Evolutionary conservation across 176 grass and related monocot species (phyloP).

Genomic region (Oryza brachyantha): DNA sequence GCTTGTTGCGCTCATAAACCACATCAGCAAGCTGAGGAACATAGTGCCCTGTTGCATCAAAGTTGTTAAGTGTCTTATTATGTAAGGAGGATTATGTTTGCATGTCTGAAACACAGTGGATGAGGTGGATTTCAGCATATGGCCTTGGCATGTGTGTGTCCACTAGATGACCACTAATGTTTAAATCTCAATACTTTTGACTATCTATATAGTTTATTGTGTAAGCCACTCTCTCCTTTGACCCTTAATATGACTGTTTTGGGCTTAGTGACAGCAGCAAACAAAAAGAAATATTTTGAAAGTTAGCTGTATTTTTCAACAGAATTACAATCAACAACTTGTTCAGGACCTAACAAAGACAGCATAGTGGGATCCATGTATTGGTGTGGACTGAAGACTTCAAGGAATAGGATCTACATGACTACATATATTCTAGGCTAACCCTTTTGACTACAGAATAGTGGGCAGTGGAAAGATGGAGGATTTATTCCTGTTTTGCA

Average conservation of each 20-base stretch:
- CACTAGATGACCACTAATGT: slow-evolving; percentile 24
- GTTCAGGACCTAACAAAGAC: slow-evolving; percentile 19
- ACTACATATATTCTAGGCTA: slow-evolving; percentile 15
- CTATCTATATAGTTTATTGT: background rate
- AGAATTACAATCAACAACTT: slow-evolving; percentile 22
- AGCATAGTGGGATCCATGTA: slow-evolving; percentile 22
- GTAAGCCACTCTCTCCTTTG: background rate
- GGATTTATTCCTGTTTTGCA: slow-evolving; percentile 21
- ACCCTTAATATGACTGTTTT: background rate
- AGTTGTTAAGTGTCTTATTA: slow-evolving; percentile 5
- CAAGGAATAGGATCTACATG: background rate
- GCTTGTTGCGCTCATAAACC: slow-evolving; percentile 65
- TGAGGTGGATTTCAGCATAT: background rate
- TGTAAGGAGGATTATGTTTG: background rate
- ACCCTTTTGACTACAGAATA: slow-evolving; percentile 40
- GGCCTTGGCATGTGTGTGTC: background rate
- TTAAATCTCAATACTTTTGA: slow-evolving; percentile 3
- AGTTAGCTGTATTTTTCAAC: background rate
- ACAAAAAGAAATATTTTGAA: slow-evolving; percentile 4
- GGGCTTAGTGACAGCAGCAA: background rate
- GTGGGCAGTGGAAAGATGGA: slow-evolving; percentile 6
- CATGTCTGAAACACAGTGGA: slow-evolving; percentile 17
- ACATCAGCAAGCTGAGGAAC: slow-evolving; percentile 80
- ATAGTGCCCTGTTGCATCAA: slow-evolving; percentile 62
- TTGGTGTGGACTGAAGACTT: slow-evolving; percentile 6